Base-by-base conservation (phyloP, 1,139 yeast genomes). In the Hemisphaericaspora xylanilytica region DNA sequence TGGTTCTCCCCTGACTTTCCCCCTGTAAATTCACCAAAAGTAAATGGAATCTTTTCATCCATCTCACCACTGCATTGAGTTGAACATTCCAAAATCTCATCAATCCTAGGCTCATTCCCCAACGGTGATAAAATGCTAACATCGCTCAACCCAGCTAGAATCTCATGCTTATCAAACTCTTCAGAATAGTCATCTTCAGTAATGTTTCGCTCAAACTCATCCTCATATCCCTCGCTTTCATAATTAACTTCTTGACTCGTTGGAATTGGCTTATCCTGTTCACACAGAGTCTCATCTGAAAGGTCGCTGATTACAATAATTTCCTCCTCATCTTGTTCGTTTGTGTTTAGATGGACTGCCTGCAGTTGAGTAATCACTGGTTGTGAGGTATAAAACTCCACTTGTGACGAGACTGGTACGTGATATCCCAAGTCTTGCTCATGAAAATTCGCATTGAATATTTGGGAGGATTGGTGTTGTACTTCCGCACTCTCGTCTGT, bases 361-460 rank as follows among this genome's bases (percentile, higher is more conserved):
- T 35, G 37, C 37, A 35, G 37, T 13, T 25, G 24, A 9, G 14
- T 25, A 7, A 37, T 13, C 11, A 32, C 20, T 22, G 39, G 35
- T 16, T 43, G 35, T 31, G 45, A 24, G 42, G 44, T 12, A 42
- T 43, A 37, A 31, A 35, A 40, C 13, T 40, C 37, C 16, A 29
- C 18, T 11, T 22, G 28, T 18, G 33, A 18, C 14, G 22, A 21
- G 14, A 28, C n/a, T 25, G 2, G 18, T 15, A 12, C 18, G 9
- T 25, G 35, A 22, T 32, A 11, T 13, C 20, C 42, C 18, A 46
- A 35, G 31, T 42, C 47, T 21, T 43, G 40, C 9, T 18, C 31
- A 18, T 43, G 44, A 15, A 46, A 43, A 35, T 46, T 46, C 12
- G 33, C 45, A 37, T 43, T 43, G 33, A 39, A 42, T 20, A 40